Conservation (phyloP, 768 basidiomycete genomes). For the Vararia minispora region DNA sequence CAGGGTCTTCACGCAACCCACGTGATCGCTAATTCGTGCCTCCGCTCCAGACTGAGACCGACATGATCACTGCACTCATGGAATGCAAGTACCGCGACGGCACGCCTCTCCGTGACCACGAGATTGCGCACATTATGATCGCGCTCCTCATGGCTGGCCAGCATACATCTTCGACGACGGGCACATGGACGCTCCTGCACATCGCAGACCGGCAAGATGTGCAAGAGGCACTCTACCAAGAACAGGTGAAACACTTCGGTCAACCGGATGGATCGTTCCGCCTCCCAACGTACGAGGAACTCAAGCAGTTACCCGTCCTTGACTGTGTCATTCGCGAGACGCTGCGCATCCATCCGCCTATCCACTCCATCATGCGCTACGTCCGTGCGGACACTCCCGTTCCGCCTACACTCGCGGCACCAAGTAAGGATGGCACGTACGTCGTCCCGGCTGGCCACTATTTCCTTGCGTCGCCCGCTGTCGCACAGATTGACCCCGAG, state of each 20-base stretch:
- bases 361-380: conserved; percentile 91
- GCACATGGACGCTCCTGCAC: conserved; percentile 85
- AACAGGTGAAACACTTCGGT: conserved; percentile 77
- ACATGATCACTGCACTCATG: conserved; percentile 87
- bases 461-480: conserved; percentile 80
- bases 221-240: conserved; percentile 77
- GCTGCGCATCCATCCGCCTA: conserved; percentile 86
- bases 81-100: conserved; percentile 81
- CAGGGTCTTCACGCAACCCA: neutral
- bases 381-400: conserved; percentile 80
- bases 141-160: conserved; percentile 99
- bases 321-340: conserved; percentile 91
- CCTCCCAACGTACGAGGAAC: conserved; percentile 75
- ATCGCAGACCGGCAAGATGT: conserved; percentile 66
- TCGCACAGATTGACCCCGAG: conserved; percentile 76
- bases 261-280: conserved; percentile 73
- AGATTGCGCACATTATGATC: conserved; percentile 98
- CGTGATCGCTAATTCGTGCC: no score
- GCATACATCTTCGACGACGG: conserved; percentile 91
- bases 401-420: conserved; percentile 70
- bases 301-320: conserved; percentile 72
- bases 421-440: conserved; percentile 62
- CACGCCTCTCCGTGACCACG: conserved; percentile 64
- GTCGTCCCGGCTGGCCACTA: conserved; percentile 85
- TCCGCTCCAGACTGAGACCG: no score